Base-by-base conservation (phyloP, 169 alveolate species). In the Babesia gibsoni region DNA sequence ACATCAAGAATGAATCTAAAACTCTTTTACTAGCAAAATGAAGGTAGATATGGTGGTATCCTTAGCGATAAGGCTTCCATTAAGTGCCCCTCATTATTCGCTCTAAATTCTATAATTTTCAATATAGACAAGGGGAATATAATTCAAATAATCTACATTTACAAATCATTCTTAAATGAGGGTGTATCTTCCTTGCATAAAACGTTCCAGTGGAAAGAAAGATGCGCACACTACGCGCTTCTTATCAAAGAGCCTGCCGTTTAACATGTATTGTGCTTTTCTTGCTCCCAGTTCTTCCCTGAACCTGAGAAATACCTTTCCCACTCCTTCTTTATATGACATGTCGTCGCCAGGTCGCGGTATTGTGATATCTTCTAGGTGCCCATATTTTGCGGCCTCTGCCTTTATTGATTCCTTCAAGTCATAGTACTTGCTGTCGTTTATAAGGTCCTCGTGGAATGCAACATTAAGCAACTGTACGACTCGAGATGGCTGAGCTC, bases 171-270 rank as follows among this genome's bases (percentile, higher is more conserved):
- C 18, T 79, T 84, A 91, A 18, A 91, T 69, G 23, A 92, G 84
- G 30, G 92, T 89, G 75, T 92, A 92, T 29, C 82, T 90, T 35
- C 94, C 95, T 29, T 52, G 50, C 22, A 67, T 36, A 61, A 83
- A 92, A 25, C 69, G 82, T 30, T 92, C 94, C 41, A 83, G 88
- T 12, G 96, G 95, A 61, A 74, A 92, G 64, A 92, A 92, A n/a
- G 96, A 93, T 36, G 96, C 95, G 52, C 96, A 92, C 50, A 91
- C 93, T 10, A 92, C 93, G 45, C 95, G 88, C 45, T 85, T 90
- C 50, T 52, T 42, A 84, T 92, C 96, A 33, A 92, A 92, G 7
- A 84, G 70, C 25, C 96, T 64, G 0, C 96, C 96, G 77, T 92
- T 92, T 67, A 92, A 56, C 95, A 91, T 91, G 54, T 75, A 70